A percentile compares a stretch with the other conserved stretches of the same genome.
phyloP scores from a whole-genome alignment of 2,329 filamentous ascomycete genomes.

The Pestalotiopsis sp. region DNA sequence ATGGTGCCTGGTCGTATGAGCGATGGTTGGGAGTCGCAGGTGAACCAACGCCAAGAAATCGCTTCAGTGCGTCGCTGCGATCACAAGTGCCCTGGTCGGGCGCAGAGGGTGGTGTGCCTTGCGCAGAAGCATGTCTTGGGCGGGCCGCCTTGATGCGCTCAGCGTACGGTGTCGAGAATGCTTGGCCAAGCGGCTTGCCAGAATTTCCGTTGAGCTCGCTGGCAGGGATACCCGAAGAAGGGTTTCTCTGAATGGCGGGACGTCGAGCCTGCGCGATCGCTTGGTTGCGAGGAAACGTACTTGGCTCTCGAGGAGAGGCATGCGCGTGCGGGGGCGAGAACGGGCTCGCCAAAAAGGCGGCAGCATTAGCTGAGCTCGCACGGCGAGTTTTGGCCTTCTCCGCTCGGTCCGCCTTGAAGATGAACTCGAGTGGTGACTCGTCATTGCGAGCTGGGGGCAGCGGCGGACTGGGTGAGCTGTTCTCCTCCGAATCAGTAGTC shows the following conservation, averaged over 20 bases:
- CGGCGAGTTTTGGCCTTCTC: constrained; percentile 66
- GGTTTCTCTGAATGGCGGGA: constrained; percentile 40
- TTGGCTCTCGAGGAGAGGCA: constrained; percentile 32
- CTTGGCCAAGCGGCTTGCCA: constrained; percentile 57
- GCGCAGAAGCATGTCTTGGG: constrained; percentile 25
- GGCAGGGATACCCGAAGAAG: constrained; percentile 59
- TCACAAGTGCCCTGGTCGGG: constrained; percentile 24
- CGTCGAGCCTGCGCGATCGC: constrained; percentile 30
- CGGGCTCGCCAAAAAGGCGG: constrained; percentile 36
- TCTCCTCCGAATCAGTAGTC: constrained; percentile 51
- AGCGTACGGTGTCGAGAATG: constrained; percentile 67
- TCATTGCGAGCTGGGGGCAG: constrained; percentile 31
- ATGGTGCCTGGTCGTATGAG: constrained; percentile 11
- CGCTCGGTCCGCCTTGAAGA: constrained; percentile 84
- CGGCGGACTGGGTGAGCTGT: constrained; percentile 42
- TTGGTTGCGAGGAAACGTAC: constrained; percentile 32
- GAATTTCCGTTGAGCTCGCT: constrained; percentile 67
- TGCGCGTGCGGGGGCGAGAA: constrained; percentile 51
- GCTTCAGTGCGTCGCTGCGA: constrained; percentile 54
- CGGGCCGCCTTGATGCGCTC: constrained; percentile 61
- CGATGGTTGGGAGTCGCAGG: constrained; percentile 11
- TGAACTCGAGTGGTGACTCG: constrained; percentile 82
- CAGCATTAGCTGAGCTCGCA: constrained; percentile 48
- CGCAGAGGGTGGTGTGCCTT: constrained; percentile 17
- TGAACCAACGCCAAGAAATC: constrained; percentile 40